Evolutionary conservation across 2,329 filamentous ascomycete genomes (phyloP).

Genomic region (Hymenoscyphus repandus): DNA sequence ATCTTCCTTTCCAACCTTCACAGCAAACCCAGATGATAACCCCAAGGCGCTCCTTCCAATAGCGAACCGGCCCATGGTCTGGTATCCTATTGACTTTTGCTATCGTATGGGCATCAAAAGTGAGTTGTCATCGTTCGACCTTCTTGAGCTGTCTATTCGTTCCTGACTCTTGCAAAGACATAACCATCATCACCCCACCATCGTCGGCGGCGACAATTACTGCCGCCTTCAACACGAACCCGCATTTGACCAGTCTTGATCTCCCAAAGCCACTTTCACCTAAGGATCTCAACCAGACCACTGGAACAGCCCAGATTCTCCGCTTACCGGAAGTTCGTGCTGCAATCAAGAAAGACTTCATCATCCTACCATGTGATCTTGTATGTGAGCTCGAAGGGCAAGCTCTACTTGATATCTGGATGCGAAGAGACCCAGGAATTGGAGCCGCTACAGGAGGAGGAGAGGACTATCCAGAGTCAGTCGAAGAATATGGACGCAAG

Average conservation of each 20-base stretch:
- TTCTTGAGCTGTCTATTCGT: not conserved
- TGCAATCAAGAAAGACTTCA: slow-evolving; percentile 78
- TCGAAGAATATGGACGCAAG: slow-evolving; percentile 55
- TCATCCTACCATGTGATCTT: slow-evolving; percentile 88
- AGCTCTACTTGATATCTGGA: slow-evolving; percentile 83
- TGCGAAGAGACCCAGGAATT: slow-evolving; percentile 73
- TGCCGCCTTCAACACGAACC: slow-evolving; percentile 69
- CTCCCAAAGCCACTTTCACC: slow-evolving; percentile 67
- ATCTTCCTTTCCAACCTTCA: slow-evolving; percentile 77
- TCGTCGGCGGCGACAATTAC: slow-evolving; percentile 63
- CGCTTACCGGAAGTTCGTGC: slow-evolving; percentile 75
- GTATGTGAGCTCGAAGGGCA: slow-evolving; percentile 85
- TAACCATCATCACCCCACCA: slow-evolving; percentile 58
- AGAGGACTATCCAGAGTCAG: slow-evolving; percentile 36
- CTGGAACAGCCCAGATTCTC: slow-evolving; percentile 83
- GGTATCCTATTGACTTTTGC: slow-evolving; percentile 84
- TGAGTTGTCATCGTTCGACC: slow-evolving; percentile 36
- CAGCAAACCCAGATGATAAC: slow-evolving; percentile 71
- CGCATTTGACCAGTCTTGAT: slow-evolving; percentile 69
- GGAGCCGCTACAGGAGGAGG: slow-evolving; percentile 51
- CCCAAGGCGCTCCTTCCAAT: slow-evolving; percentile 79
- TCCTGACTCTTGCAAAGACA: slow-evolving; percentile 39
- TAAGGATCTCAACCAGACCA: slow-evolving; percentile 70
- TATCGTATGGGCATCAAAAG: slow-evolving; percentile 74
- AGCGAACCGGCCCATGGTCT: slow-evolving; percentile 82